Conservation (phyloP, 805 yeast genomes). For the Lachancea cidri region DNA sequence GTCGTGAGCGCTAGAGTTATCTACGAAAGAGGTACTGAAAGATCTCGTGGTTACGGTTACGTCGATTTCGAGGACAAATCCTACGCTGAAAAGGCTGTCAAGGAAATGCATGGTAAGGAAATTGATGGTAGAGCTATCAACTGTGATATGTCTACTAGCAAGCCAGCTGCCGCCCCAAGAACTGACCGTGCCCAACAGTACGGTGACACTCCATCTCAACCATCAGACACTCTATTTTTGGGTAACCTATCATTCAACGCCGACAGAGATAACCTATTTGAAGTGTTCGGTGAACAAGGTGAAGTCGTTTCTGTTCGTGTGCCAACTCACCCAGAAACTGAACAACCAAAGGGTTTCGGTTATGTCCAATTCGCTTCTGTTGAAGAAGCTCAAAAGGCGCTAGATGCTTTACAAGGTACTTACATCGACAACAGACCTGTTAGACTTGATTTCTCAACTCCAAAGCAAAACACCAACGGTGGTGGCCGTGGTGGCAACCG, state of each 20-base stretch:
- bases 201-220: conserved; percentile 88
- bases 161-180: conserved; percentile 56
- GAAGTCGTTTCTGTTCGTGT: conserved; percentile 83
- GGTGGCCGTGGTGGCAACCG: conserved; percentile 37
- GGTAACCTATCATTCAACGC: conserved; percentile 94
- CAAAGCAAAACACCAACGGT: conserved; percentile 56
- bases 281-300: conserved; percentile 72
- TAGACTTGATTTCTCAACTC: conserved; percentile 92
- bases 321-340: conserved; percentile 98
- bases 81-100: conserved; percentile 80
- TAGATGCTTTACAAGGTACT: conserved; percentile 83
- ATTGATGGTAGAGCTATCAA: conserved; percentile 96
- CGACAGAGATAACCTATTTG: conserved; percentile 71
- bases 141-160: conserved; percentile 84
- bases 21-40: conserved; percentile 85
- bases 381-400: conserved; percentile 88
- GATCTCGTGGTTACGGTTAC: conserved; percentile 96
- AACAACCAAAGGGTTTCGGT: conserved; percentile 98
- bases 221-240: conserved; percentile 92
- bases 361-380: conserved; percentile 85
- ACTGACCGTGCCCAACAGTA: conserved; percentile 79
- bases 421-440: conserved; percentile 87
- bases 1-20: conserved; percentile 87
- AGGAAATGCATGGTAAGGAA: conserved; percentile 84
- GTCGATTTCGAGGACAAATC: conserved; percentile 82